Conservation (phyloP, 495 filamentous ascomycete species). For the Pseudoneurospora amorphoporcata region DNA sequence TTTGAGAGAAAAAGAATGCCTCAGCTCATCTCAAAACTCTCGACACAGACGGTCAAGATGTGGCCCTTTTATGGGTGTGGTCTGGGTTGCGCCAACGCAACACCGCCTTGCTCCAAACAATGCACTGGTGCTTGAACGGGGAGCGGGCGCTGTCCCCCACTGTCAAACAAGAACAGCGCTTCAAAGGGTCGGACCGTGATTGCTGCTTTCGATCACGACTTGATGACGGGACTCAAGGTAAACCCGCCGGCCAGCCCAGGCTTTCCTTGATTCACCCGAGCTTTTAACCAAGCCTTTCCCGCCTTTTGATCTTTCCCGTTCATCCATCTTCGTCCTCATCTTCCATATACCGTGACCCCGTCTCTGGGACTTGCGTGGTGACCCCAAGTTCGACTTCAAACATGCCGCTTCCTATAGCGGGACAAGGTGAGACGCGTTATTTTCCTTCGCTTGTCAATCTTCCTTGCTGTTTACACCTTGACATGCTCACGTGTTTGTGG, state of each 20-base stretch:
- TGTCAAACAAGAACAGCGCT: neutral
- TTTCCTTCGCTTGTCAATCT: slow-evolving; percentile 1
- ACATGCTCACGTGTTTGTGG: neutral
- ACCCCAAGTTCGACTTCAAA: slow-evolving; percentile 2
- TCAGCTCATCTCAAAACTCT: neutral
- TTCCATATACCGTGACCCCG: neutral
- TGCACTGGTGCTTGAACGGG: neutral
- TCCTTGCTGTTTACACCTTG: neutral
- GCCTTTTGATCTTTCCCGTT: neutral
- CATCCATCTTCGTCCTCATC: neutral
- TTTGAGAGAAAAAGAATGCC: neutral
- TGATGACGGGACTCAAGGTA: neutral
- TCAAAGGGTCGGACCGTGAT: neutral
- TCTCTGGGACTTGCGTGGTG: neutral
- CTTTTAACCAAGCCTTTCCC: slow-evolving; percentile 1
- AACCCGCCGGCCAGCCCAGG: neutral
- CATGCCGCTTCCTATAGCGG: slow-evolving; percentile 36
- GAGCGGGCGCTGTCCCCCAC: neutral
- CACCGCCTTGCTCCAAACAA: neutral
- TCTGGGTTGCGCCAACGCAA: neutral
- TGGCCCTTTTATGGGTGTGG: neutral
- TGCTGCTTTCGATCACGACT: neutral
- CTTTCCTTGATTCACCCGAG: neutral
- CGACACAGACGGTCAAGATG: neutral
- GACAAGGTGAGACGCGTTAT: slow-evolving; percentile 33